Percentiles rank a stretch among this genome's conserved stretches.
Evolutionary conservation across 352 stramenopile genomes (phyloP).

Genomic region (Globisporangium barbulae): DNA sequence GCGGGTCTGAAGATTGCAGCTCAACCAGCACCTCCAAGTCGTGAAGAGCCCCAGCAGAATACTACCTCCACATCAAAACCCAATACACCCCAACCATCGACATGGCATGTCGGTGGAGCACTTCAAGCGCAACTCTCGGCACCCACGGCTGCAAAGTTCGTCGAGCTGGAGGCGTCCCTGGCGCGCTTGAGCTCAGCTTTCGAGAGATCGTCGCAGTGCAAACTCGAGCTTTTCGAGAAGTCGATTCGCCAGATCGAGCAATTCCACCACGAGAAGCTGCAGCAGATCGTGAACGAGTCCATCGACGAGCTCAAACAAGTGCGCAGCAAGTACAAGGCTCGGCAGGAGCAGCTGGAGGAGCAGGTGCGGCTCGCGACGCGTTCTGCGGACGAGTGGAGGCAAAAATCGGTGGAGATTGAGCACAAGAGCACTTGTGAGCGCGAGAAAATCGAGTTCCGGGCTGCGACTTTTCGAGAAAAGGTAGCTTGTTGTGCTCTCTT

Average conservation of each 20-base stretch:
- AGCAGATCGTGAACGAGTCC: constrained; percentile 48
- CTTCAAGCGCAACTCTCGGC: constrained; percentile 30
- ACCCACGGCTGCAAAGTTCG: constrained; percentile 22
- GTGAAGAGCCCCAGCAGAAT: not conserved
- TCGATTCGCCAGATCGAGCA: constrained; percentile 48
- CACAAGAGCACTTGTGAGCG: constrained; percentile 19
- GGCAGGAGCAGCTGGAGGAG: constrained; percentile 32
- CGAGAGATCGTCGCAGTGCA: constrained; percentile 27
- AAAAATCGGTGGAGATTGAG: constrained; percentile 20
- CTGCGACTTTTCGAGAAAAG: constrained; percentile 19
- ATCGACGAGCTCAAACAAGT: constrained; percentile 49
- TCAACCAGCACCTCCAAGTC: not conserved
- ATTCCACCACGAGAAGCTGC: constrained; percentile 51
- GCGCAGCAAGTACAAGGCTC: constrained; percentile 42
- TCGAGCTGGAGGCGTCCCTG: constrained; percentile 38
- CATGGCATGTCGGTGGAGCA: constrained; percentile 34
- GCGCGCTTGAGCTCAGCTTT: constrained; percentile 28
- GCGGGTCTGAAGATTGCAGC: not conserved
- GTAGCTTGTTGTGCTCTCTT: not conserved
- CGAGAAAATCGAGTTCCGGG: constrained; percentile 26
- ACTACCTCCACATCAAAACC: not conserved
- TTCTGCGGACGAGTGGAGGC: constrained; percentile 30
- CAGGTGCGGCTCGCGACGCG: constrained; percentile 30
- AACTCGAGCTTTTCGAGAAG: constrained; percentile 42
- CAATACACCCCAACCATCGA: constrained; percentile 11